Conservation (phyloP, 768 basidiomycete genomes). For the Candolleomyces efflorescens region DNA sequence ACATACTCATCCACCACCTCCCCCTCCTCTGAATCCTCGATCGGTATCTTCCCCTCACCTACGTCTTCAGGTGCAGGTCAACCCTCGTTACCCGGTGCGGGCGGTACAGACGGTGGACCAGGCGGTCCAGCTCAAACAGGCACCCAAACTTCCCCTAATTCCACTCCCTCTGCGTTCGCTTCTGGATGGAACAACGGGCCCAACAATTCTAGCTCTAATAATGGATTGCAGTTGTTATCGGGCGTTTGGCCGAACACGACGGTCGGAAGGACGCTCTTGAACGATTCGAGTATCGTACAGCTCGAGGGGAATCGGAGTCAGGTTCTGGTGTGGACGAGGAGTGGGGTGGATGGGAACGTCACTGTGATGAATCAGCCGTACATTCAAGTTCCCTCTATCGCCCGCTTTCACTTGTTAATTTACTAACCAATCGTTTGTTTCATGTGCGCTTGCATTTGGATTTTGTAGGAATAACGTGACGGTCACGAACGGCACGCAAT, state of each 20-base stretch:
- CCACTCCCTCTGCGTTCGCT: not conserved
- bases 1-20: too few relatives aligned
- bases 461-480: conserved; percentile 21
- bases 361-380: conserved; percentile 48
- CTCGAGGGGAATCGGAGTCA: conserved; percentile 59
- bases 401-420: not conserved
- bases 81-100: too few relatives aligned
- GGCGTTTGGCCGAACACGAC: conserved; percentile 52
- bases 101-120: too few relatives aligned
- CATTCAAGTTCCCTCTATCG: conserved; percentile 18
- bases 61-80: not conserved
- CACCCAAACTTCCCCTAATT: not conserved
- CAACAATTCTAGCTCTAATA: not conserved
- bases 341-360: conserved; percentile 20
- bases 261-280: conserved; percentile 61
- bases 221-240: conserved; percentile 23
- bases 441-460: too few relatives aligned
- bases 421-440: not conserved
- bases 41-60: not conserved
- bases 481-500: conserved; percentile 35
- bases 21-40: too few relatives aligned
- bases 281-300: conserved; percentile 38
- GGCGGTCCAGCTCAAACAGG: too few relatives aligned
- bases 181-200: too few relatives aligned
- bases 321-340: conserved; percentile 39